Base-by-base conservation (phyloP, 1,139 yeast genomes). In the Debaryomyces psychrophilus region DNA sequence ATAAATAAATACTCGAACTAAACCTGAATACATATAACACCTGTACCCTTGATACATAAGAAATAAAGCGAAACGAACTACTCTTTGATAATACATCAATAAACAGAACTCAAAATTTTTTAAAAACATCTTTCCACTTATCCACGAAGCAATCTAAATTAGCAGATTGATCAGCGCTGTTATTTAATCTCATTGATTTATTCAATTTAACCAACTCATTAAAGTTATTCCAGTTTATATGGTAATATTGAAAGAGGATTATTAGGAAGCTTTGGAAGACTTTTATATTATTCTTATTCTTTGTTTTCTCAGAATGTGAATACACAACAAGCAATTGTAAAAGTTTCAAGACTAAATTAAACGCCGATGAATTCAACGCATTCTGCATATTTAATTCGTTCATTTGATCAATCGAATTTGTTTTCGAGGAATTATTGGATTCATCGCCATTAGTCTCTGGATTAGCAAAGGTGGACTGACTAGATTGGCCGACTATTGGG, bases 141-240 rank as follows among this genome's bases (percentile, higher is more conserved):
- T 64, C 69, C 23, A 67, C 63, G 56, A 74, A 74, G 9, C 69
- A 62, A 44, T 66, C 69, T 51, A 73, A 61, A 53, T 73, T 73
- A 17, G 58, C 53, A 25, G 53, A 50, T 45, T 67, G 68, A 50
- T 72, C 77, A 8, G 57, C 52, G 36, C 67, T 58, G 46, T 71
- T 65, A 53, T 74, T 75, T 43, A 75, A 58, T 47, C 68, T 66
- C 44, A 75, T 72, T 3, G 76, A 64, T 49, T 64, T 69, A 50
- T 73, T 73, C 15, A 46, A 44, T 40, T 59, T 67, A 15, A 71
- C 57, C 35, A 75, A 64, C 37, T 73, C 77, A 27, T 55, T 56
- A 44, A 55, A 63, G 46, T 62, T 61, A 54, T 69, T 70, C 79
- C 79, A 75, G 53, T 71, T 71, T 42, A 75, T 65, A 56, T 75